Percentiles rank a stretch among this genome's conserved stretches.
These are phyloP conservation scores for Candida ovalis DNA, from an alignment of 805 yeast species.

Conservation along the genomic window DNA sequence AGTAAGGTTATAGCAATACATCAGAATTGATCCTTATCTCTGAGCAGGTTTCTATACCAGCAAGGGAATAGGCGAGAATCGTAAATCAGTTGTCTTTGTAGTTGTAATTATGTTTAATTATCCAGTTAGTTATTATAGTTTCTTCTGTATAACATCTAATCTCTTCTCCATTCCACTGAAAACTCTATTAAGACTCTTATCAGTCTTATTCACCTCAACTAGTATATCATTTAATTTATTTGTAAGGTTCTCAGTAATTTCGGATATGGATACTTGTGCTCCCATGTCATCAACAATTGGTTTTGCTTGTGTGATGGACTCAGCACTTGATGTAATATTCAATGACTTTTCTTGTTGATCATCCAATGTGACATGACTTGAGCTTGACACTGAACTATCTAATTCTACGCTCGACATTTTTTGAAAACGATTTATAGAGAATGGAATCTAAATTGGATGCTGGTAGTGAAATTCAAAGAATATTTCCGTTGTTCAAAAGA, in stretches of 20 bases:
- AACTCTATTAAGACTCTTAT: slow-evolving; percentile 18
- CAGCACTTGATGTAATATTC: not conserved
- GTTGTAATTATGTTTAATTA: not conserved
- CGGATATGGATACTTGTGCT: slow-evolving; percentile 19
- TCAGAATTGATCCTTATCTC: too few species aligned
- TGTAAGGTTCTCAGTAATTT: slow-evolving; percentile 21
- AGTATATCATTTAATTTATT: slow-evolving; percentile 19
- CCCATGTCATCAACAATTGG: not conserved
- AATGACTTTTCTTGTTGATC: not conserved
- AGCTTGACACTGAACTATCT: not conserved
- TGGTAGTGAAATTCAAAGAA: too few species aligned
- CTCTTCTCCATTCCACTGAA: slow-evolving; percentile 20
- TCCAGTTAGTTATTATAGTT: not conserved
- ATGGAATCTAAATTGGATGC: not conserved
- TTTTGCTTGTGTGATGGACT: not conserved
- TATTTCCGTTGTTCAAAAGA: too few species aligned
- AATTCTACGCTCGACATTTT: not conserved
- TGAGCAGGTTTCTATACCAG: too few species aligned
- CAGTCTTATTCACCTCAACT: slow-evolving; percentile 20
- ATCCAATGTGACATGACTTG: not conserved
- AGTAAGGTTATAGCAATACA: too few species aligned
- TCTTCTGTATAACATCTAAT: slow-evolving; percentile 11
- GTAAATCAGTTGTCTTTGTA: too few species aligned
- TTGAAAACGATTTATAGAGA: not conserved
- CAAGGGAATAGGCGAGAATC: too few species aligned